Conservation (phyloP, 2,329 filamentous ascomycete genomes). For the Aspergillus sp. region DNA sequence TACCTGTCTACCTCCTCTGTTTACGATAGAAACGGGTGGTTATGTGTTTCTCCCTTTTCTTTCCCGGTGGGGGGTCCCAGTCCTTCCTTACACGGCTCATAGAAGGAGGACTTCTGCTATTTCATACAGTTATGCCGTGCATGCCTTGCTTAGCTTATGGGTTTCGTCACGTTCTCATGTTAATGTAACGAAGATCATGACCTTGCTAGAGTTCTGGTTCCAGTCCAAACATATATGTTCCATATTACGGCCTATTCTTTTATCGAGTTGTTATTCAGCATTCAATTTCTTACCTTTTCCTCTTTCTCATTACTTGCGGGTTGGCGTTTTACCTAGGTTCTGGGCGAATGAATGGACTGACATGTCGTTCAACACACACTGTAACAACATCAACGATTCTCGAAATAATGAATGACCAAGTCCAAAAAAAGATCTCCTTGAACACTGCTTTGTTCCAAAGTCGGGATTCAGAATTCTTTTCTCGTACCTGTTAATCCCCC, state of each 20-base stretch:
- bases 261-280: background rate
- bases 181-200: conserved; percentile 47
- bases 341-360: background rate
- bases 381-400: background rate
- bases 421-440: too few species aligned
- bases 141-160: conserved; percentile 28
- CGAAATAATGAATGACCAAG: background rate
- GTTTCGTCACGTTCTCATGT: conserved; percentile 39
- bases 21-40: conserved; percentile 27
- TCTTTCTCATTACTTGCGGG: background rate
- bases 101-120: conserved; percentile 30
- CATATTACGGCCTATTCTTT: conserved; percentile 11
- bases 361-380: background rate
- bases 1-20: conserved; percentile 21
- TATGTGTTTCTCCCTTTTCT: conserved; percentile 25
- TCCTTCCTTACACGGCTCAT: conserved; percentile 24
- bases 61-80: conserved; percentile 16
- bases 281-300: background rate
- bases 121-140: conserved; percentile 27
- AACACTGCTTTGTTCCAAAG: background rate
- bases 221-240: conserved; percentile 18
- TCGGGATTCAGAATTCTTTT: background rate
- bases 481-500: background rate
- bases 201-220: conserved; percentile 27
- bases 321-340: background rate